Conservation (phyloP, 2,329 filamentous ascomycete genomes). For the Aureobasidium subglaciale region DNA sequence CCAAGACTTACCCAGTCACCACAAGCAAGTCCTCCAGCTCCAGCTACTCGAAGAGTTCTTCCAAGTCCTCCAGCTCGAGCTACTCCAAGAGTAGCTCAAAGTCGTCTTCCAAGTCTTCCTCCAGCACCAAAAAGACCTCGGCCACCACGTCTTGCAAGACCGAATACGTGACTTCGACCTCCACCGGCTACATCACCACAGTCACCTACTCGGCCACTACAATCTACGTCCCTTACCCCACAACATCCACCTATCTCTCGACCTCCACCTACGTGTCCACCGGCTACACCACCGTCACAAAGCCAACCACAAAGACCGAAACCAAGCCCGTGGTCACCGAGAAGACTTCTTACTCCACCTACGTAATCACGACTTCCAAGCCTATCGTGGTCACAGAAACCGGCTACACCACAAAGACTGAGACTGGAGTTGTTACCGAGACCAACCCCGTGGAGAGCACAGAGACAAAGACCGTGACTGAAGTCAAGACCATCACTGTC, state of each 20-base stretch:
- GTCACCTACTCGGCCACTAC: constrained; percentile 4
- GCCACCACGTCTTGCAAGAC: constrained; percentile 6
- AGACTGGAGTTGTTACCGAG: not conserved
- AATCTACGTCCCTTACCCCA: not conserved
- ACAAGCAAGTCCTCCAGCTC: not conserved
- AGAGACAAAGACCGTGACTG: not conserved
- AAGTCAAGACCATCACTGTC: constrained; percentile 3
- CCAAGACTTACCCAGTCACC: not conserved
- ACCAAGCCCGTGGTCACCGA: not conserved
- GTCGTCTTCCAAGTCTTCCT: not conserved
- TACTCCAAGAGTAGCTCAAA: not conserved
- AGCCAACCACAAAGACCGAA: not conserved
- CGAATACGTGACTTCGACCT: not conserved
- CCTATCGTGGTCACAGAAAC: not conserved
- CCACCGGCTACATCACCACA: not conserved
- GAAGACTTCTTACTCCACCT: not conserved
- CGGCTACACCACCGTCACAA: not conserved
- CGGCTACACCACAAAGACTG: not conserved
- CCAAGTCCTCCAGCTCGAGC: constrained; percentile 2
- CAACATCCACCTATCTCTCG: not conserved
- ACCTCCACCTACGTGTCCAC: not conserved
- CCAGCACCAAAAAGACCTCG: not conserved
- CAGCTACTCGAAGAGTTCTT: not conserved
- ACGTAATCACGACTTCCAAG: not conserved
- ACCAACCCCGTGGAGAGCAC: not conserved